These are phyloP conservation scores for Postia placenta DNA, from an alignment of 768 basidiomycete species.

Conservation along the genomic window DNA sequence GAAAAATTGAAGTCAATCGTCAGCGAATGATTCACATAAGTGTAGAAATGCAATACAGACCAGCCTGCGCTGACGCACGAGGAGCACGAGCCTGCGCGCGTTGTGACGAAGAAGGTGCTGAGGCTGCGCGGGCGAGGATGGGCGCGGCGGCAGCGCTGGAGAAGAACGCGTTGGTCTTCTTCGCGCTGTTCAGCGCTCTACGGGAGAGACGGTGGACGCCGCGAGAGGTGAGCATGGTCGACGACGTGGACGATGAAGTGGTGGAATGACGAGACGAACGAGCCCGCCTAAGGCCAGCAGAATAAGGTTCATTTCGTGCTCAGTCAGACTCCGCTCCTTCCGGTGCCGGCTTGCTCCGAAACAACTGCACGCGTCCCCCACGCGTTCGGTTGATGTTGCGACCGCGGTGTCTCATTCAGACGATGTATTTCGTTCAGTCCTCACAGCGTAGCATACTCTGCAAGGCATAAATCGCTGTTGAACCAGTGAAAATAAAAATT, in stretches of 20 bases:
- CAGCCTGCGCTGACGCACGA: constrained; percentile 43
- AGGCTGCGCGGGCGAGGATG: constrained; percentile 45
- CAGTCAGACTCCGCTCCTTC: constrained; percentile 16
- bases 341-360: constrained; percentile 22
- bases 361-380: neutral
- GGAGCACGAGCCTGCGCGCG: constrained; percentile 42
- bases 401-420: no score
- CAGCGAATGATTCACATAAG: neutral
- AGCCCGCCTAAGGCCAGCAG: constrained; percentile 17
- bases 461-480: no score
- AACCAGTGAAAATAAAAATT: neutral
- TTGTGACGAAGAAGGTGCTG: constrained; percentile 39
- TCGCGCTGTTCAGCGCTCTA: constrained; percentile 72
- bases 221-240: constrained; percentile 78
- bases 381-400: no score
- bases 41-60: constrained; percentile 33
- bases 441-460: no score
- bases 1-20: neutral
- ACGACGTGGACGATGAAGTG: constrained; percentile 25
- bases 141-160: constrained; percentile 56
- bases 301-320: constrained; percentile 24
- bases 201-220: constrained; percentile 84
- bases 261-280: constrained; percentile 20
- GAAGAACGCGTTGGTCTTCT: constrained; percentile 75
- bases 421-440: no score